These are phyloP conservation scores for Pleurotus platypus DNA, from an alignment of 768 basidiomycete species.

Conservation along the genomic window DNA sequence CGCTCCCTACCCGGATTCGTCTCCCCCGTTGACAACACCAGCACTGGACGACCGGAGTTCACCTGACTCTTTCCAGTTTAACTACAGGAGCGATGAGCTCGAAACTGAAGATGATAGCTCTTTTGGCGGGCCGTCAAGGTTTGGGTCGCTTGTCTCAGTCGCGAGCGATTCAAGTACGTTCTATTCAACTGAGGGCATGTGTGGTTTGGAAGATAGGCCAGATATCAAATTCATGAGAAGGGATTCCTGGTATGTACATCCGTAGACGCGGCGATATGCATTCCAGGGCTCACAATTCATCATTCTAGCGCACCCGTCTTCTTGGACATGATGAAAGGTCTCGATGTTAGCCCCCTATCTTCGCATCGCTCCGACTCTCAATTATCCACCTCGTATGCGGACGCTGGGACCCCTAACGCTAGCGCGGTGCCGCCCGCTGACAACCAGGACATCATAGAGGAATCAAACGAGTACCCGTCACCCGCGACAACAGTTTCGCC, in stretches of 20 bases:
- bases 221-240: constrained; percentile 24
- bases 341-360: constrained; percentile 29
- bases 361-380: constrained; percentile 21
- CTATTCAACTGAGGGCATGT: constrained; percentile 41
- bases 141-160: constrained; percentile 58
- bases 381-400: not conserved
- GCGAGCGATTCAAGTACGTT: constrained; percentile 56
- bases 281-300: constrained; percentile 21
- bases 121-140: constrained; percentile 50
- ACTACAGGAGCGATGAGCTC: constrained; percentile 22
- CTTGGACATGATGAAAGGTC: constrained; percentile 36
- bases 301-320: constrained; percentile 27
- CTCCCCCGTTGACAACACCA: constrained; percentile 37
- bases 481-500: constrained; percentile 44
- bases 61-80: constrained; percentile 51
- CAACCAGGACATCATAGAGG: too few species aligned
- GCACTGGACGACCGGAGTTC: constrained; percentile 54
- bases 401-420: too few species aligned
- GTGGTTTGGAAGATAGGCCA: constrained; percentile 29
- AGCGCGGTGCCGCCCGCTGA: too few species aligned
- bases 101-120: constrained; percentile 51
- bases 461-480: constrained; percentile 27
- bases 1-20: constrained; percentile 35
- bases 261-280: not conserved
- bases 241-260: constrained; percentile 37